Conservation (phyloP, 139 green algal species). For the Picochlorum sp. region DNA sequence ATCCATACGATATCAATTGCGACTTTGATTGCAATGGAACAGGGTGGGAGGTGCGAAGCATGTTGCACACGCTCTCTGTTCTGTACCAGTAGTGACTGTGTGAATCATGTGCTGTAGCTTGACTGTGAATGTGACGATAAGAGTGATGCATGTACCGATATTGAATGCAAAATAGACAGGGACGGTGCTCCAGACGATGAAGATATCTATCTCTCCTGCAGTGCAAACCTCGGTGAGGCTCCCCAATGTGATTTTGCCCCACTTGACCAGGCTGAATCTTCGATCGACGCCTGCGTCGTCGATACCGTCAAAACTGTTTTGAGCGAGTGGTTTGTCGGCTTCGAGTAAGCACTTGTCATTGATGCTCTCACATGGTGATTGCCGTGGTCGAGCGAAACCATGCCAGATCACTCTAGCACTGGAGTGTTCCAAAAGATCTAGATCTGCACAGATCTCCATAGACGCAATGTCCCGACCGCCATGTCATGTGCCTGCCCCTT, state of each 20-base stretch:
- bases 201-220: slow-evolving; percentile 3
- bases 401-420: no score
- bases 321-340: background rate
- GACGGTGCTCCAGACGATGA: background rate
- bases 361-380: background rate
- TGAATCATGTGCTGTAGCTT: background rate
- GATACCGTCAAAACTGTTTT: slow-evolving; percentile 1
- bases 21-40: background rate
- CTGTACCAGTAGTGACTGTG: background rate
- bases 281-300: background rate
- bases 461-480: no score
- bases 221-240: background rate
- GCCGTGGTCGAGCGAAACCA: no score
- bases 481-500: no score
- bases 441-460: no score
- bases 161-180: slow-evolving; percentile 5
- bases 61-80: background rate
- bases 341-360: background rate
- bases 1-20: slow-evolving; percentile 8
- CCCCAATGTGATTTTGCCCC: background rate
- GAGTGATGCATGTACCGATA: background rate
- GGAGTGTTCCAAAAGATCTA: no score
- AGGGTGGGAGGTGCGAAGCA: slow-evolving; percentile 4
- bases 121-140: slow-evolving; percentile 6
- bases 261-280: background rate